Base-by-base conservation (phyloP, 306 rosid genomes). In the Lathyrus aphaca region DNA sequence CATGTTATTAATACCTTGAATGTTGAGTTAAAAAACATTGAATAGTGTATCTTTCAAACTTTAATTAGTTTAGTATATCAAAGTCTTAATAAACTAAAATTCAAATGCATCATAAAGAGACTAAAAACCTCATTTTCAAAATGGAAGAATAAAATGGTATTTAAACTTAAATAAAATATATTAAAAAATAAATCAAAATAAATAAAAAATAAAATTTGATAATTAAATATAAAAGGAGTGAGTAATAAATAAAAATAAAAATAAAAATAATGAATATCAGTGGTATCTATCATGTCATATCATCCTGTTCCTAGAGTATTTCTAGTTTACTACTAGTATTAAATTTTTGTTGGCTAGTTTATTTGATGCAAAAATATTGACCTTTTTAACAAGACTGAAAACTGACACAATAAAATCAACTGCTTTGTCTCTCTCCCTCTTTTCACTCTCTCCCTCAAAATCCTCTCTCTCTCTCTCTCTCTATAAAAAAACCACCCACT, bases 371-470 rank as follows among this genome's bases (percentile, higher is more conserved):
- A 75, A 75, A 57, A 44, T 38, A 0, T 60, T 60, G 75, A 76
- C 71, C 70, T 68, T 75, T 68, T 38, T 29, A 37, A 11, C 6
- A 58, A 23, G 27, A 64, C 58, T 74, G 30, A 53, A 4, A 9
- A 66, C 69, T 75, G 79, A 75, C 79, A 74, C 39, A 45, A 63
- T 63, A 77, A 66, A 55, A 77, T 77, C 67, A 53, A 21, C 81
- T 77, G 81, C 76, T 77, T 77, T 77, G 81, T 77, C 81, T 63
- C 67, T 77, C 71, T 77, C 81, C 54, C 67, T 77, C 71, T 76
- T 69, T 30, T 39, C 40, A 30, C 42, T 43, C 60, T 9, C 66
- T 48, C 18, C 4, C 3, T 5, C 7, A 14, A 32, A 13, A 13
- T 51, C 62, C 60, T 68, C 64, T 30, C 67, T 77, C 81, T 77